Conservation (phyloP, 129 eudicot genomes). For the Pulicaria dysenterica region DNA sequence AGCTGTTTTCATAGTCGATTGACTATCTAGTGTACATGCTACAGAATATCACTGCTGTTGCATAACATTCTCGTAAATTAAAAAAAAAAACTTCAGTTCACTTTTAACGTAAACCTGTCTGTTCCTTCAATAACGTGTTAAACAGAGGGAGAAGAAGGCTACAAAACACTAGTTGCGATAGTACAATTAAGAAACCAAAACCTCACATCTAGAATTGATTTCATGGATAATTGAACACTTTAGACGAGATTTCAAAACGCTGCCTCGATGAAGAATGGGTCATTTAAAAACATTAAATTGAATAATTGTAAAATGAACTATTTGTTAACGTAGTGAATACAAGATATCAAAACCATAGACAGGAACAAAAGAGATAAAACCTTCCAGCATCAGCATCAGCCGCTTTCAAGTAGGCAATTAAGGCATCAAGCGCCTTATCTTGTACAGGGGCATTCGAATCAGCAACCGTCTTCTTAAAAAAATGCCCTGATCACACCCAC, state of each 20-base stretch:
- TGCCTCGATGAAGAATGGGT: neutral
- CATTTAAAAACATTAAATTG: neutral
- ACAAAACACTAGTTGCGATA: neutral
- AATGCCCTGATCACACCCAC: conserved; percentile 53
- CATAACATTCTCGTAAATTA: neutral
- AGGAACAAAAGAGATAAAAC: conserved; percentile 31
- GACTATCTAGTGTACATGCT: neutral
- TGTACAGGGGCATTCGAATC: conserved; percentile 99
- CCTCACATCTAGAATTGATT: no score
- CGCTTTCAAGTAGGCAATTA: conserved; percentile 76
- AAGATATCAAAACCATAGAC: conserved; percentile 1
- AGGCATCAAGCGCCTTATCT: conserved; percentile 96
- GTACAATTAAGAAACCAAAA: neutral
- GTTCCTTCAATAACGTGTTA: neutral
- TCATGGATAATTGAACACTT: neutral
- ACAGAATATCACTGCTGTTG: conserved; percentile 1
- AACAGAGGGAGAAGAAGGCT: neutral
- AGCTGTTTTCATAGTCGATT: conserved; percentile 24
- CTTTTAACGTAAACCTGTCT: no score
- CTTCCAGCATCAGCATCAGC: conserved; percentile 96
- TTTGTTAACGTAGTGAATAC: neutral
- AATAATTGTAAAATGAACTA: no score
- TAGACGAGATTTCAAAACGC: neutral
- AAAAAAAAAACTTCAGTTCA: no score
- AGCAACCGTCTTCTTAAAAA: conserved; percentile 81